Base-by-base conservation (phyloP, 1,284 basidiomycete genomes). In the Lignosus rhinocerotis region DNA sequence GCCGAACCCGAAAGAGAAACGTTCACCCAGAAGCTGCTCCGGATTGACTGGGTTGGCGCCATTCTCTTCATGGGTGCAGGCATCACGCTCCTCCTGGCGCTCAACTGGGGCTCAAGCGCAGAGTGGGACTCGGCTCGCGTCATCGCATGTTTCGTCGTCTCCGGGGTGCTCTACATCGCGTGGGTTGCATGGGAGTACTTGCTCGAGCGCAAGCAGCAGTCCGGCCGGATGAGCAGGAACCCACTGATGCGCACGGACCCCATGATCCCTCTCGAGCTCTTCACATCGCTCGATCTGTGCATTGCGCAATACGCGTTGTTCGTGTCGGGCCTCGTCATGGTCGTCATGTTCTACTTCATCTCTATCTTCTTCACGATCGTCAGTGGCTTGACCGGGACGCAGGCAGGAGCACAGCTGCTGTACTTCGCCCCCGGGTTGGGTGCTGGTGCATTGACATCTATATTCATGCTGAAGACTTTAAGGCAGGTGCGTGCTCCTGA, bases 311-410 rank as follows among this genome's bases (percentile, higher is more conserved):
- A 72, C 55, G 73, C 65, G 16, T 72, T 73, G 16, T 75, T 79
- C 51, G 72, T 76, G 6, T 71, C 70, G 1, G 80, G 81, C 9
- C 77, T 82, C 67, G 73, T 83, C 59, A 78, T 78, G 75, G 72
- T 82, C 58, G 80, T 79, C 52, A 76, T 79, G 72, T 80, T 82
- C 67, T 83, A 82, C 64, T 83, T 82, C 58, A 72, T 82, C 46
- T 74, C 81, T 0, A 79, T 82, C 51, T 82, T 80, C 68, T 76
- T 79, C 67, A 74, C 75, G 7, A 72, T 81, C 51, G 81, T 79
- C 10, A 69, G 68, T 33, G 77, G 76, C 1, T 62, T 73, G 32
- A 69, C 72, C 16, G 66, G 78, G 11, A 67, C 71, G 14, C 63
- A 73, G 31, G 72, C 78, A 16, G 81, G 80, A 41, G 70, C 76